These are phyloP conservation scores for Silene conica DNA, from an alignment of 148 eudicot genomes.

Conservation along the genomic window DNA sequence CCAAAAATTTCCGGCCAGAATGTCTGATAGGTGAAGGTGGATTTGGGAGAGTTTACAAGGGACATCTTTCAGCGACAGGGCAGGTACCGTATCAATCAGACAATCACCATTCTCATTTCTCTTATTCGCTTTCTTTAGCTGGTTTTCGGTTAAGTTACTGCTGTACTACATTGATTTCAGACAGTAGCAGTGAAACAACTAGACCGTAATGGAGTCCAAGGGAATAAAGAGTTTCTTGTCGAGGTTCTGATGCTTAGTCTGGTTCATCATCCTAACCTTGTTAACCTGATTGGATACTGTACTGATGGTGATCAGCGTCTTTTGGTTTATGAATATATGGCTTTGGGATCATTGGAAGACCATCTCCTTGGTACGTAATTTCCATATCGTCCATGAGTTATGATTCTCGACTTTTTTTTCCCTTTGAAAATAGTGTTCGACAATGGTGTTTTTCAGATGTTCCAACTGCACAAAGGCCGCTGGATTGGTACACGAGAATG, in stretches of 20 bases:
- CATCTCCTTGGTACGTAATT: conserved; percentile 38
- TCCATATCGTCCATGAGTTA: no score
- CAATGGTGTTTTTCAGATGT: conserved; percentile 31
- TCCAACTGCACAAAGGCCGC: conserved; percentile 26
- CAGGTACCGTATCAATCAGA: conserved; percentile 45
- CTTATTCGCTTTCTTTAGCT: not conserved
- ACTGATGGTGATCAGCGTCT: conserved; percentile 53
- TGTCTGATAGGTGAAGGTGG: conserved; percentile 65
- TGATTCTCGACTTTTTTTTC: no score
- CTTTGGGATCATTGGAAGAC: conserved; percentile 47
- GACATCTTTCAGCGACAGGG: conserved; percentile 34
- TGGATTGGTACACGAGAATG: conserved; percentile 52
- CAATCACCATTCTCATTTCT: not conserved
- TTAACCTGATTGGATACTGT: conserved; percentile 63
- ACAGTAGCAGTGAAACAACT: conserved; percentile 62
- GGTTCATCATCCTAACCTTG: conserved; percentile 56
- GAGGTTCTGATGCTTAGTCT: conserved; percentile 68
- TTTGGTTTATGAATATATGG: conserved; percentile 47
- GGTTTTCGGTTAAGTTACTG: not conserved
- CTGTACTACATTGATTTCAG: conserved; percentile 26
- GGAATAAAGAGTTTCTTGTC: conserved; percentile 61
- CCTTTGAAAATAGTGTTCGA: no score
- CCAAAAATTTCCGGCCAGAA: conserved; percentile 61
- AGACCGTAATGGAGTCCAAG: conserved; percentile 63
- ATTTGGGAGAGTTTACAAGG: conserved; percentile 67